A percentile compares a stretch with the other conserved stretches of the same genome.
Conservation (phyloP, 2,329 filamentous ascomycete species). For the Ophiostoma quercus region DNA sequence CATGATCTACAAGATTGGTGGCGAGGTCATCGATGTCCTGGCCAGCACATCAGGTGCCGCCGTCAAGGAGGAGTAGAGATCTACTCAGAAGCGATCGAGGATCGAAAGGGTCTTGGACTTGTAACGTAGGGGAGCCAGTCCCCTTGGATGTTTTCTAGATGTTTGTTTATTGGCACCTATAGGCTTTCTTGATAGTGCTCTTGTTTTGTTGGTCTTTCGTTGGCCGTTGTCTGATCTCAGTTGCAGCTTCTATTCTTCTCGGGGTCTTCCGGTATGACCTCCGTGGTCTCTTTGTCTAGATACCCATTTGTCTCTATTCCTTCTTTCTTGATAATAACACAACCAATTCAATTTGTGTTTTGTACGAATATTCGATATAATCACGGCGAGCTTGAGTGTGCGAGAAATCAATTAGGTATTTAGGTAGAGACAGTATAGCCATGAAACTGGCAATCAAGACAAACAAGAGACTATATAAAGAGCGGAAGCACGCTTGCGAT, state of each 20-base stretch:
- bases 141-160: neutral
- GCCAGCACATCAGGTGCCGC: constrained; percentile 35
- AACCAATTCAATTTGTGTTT: neutral
- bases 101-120: neutral
- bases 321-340: neutral
- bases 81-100: neutral
- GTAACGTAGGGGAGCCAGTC: neutral
- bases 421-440: neutral
- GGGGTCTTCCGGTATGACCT: constrained; percentile 23
- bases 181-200: neutral
- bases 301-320: constrained; percentile 20
- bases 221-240: neutral
- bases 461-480: neutral
- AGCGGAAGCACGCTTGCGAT: neutral
- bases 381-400: neutral
- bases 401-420: neutral
- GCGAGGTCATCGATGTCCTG: constrained; percentile 46
- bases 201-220: neutral
- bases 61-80: constrained; percentile 39
- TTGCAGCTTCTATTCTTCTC: constrained; percentile 9
- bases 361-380: neutral
- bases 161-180: neutral
- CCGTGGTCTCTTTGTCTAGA: constrained; percentile 26
- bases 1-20: constrained; percentile 47
- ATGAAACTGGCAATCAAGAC: neutral